These are phyloP conservation scores for Ceratonia siliqua DNA, from an alignment of 306 rosid species.

Conservation along the genomic window DNA sequence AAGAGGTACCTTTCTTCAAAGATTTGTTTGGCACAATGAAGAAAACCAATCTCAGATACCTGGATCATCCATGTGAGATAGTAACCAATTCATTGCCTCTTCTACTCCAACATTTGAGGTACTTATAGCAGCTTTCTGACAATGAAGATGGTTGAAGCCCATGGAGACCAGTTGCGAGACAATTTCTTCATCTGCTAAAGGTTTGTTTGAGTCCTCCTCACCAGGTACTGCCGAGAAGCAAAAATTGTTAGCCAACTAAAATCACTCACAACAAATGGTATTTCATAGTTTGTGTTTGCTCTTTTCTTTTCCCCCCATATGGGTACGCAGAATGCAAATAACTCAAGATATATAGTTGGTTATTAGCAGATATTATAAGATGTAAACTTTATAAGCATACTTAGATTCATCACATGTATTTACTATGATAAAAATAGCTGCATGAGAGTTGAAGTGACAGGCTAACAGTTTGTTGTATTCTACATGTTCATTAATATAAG, in stretches of 20 bases:
- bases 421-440: not conserved
- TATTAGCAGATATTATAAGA: no score
- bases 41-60: conserved; percentile 46
- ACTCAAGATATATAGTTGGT: not conserved
- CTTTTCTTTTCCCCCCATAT: not conserved
- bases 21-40: not conserved
- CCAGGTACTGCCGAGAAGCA: conserved; percentile 41
- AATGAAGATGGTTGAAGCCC: conserved; percentile 81
- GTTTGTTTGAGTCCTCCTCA: conserved; percentile 53
- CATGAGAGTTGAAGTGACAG: not conserved
- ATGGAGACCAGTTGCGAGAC: conserved; percentile 91
- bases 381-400: no score
- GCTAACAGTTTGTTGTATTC: not conserved
- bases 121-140: conserved; percentile 92
- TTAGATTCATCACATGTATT: not conserved
- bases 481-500: not conserved
- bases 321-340: not conserved
- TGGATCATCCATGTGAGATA: conserved; percentile 92
- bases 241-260: not conserved
- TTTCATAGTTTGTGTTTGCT: not conserved
- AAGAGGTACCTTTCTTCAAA: conserved; percentile 12
- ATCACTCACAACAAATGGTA: not conserved
- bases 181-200: conserved; percentile 63
- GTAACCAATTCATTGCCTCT: conserved; percentile 98
- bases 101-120: conserved; percentile 87